Evolutionary conservation across 2,329 filamentous ascomycete genomes (phyloP).

Genomic region (Diaporthe destruens): DNA sequence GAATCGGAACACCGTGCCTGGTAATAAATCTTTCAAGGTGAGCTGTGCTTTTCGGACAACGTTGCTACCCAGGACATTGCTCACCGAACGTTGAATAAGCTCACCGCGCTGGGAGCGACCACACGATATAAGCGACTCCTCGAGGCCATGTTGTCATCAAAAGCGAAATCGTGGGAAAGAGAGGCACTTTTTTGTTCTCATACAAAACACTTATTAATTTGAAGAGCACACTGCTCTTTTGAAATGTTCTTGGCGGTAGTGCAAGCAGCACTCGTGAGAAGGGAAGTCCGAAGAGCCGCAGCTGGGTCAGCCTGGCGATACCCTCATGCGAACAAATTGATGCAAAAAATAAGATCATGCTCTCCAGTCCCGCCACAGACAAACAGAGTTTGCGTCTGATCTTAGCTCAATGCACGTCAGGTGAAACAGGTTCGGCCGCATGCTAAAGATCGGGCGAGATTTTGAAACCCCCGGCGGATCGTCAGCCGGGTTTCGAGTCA

Average conservation of each 20-base stretch:
- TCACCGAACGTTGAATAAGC: background rate
- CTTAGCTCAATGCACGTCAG: background rate
- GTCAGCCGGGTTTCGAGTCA: constrained; percentile 22
- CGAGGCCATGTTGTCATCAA: background rate
- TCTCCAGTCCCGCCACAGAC: background rate
- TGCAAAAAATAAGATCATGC: background rate
- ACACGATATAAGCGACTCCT: background rate
- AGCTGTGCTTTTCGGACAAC: background rate
- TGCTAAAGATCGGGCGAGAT: constrained; percentile 17
- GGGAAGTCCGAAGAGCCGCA: too few species aligned
- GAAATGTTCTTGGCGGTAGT: too few species aligned
- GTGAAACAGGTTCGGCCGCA: constrained; percentile 23
- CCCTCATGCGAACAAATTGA: background rate
- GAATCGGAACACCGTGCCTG: constrained; percentile 5
- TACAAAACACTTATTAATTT: background rate
- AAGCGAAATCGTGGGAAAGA: background rate
- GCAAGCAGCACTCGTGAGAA: background rate
- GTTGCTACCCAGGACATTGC: background rate
- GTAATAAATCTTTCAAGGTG: background rate
- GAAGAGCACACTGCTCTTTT: too few species aligned
- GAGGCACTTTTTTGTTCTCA: too few species aligned
- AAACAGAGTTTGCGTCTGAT: background rate
- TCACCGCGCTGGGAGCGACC: background rate
- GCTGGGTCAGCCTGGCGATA: too few species aligned
- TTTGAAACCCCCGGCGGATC: constrained; percentile 21